These are phyloP conservation scores for Fusarium nodosum DNA, from an alignment of 2,329 filamentous ascomycete species.

Conservation along the genomic window DNA sequence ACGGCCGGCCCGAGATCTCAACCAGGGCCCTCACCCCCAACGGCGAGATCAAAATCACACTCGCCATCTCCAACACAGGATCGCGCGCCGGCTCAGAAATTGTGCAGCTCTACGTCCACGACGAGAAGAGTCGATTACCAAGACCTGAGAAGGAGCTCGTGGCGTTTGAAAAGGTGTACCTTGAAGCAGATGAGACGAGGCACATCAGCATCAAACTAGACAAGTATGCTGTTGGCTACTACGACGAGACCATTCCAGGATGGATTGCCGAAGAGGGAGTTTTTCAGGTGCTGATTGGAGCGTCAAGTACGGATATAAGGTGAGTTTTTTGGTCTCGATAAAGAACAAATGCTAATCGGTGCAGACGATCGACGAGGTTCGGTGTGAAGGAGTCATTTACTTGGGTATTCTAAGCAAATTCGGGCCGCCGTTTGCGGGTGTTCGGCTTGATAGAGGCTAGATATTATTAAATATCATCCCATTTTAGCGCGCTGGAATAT, in stretches of 20 bases:
- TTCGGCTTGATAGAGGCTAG: not conserved
- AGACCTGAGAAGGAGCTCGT: constrained; percentile 79
- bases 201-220: constrained; percentile 63
- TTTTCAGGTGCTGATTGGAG: constrained; percentile 72
- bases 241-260: constrained; percentile 67
- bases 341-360: constrained; percentile 20
- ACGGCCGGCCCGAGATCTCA: constrained; percentile 69
- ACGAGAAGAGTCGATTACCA: constrained; percentile 72
- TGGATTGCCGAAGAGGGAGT: constrained; percentile 77
- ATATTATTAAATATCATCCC: not conserved
- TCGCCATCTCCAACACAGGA: constrained; percentile 69
- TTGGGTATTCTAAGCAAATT: constrained; percentile 68
- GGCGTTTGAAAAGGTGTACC: constrained; percentile 74
- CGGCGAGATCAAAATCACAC: constrained; percentile 59
- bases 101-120: constrained; percentile 77
- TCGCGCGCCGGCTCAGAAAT: constrained; percentile 70
- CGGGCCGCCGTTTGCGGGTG: not conserved
- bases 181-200: constrained; percentile 69
- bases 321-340: constrained; percentile 52
- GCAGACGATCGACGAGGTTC: constrained; percentile 65
- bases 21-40: constrained; percentile 56
- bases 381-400: constrained; percentile 74
- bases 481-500: not conserved
- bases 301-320: constrained; percentile 74
- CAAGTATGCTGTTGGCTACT: constrained; percentile 71